Evolutionary conservation across 1,284 basidiomycete genomes (phyloP).

Genomic region (Cryptococcus sp.): DNA sequence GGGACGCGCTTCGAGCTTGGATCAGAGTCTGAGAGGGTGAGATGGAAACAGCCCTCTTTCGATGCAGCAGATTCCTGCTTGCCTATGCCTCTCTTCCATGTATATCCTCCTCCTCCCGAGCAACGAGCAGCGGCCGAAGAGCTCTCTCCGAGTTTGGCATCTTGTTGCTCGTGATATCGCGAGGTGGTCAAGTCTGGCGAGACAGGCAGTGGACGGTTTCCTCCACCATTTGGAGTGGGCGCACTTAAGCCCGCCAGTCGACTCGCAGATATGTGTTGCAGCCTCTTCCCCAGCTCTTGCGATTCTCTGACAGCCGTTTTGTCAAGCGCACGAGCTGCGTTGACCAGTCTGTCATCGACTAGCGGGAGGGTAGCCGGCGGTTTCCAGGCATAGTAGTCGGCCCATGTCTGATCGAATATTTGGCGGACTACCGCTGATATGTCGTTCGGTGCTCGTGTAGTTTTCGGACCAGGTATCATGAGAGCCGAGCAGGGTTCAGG

Average conservation of each 20-base stretch:
- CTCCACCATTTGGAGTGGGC: not conserved
- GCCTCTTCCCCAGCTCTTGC: not conserved
- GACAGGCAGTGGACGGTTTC: not conserved
- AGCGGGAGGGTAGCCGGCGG: constrained; percentile 14
- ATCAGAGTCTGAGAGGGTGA: not conserved
- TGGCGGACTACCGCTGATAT: not conserved
- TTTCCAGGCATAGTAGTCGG: constrained; percentile 15
- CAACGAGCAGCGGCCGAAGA: not conserved
- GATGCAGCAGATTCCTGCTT: not conserved
- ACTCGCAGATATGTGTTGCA: too few species aligned
- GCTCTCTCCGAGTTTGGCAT: not conserved
- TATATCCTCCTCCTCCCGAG: too few species aligned
- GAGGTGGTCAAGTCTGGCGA: not conserved
- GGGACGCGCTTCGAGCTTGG: constrained; percentile 4
- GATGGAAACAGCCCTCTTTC: not conserved
- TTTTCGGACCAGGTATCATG: too few species aligned
- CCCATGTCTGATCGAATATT: constrained; percentile 8
- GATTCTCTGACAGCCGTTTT: not conserved
- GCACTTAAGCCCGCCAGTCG: too few species aligned
- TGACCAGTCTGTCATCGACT: constrained; percentile 5
- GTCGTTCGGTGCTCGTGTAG: too few species aligned
- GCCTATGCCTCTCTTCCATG: too few species aligned
- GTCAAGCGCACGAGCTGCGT: not conserved
- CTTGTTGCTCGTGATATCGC: not conserved
- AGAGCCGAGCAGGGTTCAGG: too few species aligned